Conservation (phyloP, 192 early-diverging fungal species). For the Linnemannia schmuckeri region DNA sequence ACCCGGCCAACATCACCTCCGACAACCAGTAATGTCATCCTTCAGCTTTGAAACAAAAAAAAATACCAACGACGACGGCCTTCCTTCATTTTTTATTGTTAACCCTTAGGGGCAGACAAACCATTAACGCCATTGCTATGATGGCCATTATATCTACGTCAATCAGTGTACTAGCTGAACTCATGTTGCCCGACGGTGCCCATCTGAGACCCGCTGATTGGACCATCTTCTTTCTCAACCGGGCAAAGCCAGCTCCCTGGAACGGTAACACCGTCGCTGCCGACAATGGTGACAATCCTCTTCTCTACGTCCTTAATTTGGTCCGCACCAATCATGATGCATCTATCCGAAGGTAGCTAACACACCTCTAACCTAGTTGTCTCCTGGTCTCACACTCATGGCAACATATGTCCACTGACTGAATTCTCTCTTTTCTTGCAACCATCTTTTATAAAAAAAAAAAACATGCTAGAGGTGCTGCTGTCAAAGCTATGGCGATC, state of each 20-base stretch:
- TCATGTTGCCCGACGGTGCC: slow-evolving; percentile 96
- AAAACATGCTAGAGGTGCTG: slow-evolving; percentile 76
- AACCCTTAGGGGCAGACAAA: background rate
- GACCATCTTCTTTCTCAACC: slow-evolving; percentile 95
- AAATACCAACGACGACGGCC: too few species aligned
- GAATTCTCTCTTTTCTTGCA: background rate
- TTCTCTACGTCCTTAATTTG: slow-evolving; percentile 93
- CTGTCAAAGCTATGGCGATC: slow-evolving; percentile 95
- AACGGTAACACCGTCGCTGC: slow-evolving; percentile 46
- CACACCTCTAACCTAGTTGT: background rate
- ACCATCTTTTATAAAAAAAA: background rate
- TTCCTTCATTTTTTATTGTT: too few species aligned
- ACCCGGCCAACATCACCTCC: slow-evolving; percentile 83
- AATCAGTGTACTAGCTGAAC: slow-evolving; percentile 86
- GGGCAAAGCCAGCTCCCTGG: slow-evolving; percentile 66
- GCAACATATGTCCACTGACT: background rate
- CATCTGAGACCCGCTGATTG: slow-evolving; percentile 95
- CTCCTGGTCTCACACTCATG: background rate
- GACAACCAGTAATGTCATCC: slow-evolving; percentile 77
- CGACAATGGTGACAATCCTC: slow-evolving; percentile 66
- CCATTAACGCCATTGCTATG: background rate
- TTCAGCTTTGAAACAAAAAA: too few species aligned
- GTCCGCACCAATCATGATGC: slow-evolving; percentile 92
- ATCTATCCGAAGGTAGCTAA: slow-evolving; percentile 72
- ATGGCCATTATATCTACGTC: background rate